Percentiles rank a stretch among this genome's conserved stretches.
Conservation (phyloP, 2,329 filamentous ascomycete species). For the Epichloe baconii region DNA sequence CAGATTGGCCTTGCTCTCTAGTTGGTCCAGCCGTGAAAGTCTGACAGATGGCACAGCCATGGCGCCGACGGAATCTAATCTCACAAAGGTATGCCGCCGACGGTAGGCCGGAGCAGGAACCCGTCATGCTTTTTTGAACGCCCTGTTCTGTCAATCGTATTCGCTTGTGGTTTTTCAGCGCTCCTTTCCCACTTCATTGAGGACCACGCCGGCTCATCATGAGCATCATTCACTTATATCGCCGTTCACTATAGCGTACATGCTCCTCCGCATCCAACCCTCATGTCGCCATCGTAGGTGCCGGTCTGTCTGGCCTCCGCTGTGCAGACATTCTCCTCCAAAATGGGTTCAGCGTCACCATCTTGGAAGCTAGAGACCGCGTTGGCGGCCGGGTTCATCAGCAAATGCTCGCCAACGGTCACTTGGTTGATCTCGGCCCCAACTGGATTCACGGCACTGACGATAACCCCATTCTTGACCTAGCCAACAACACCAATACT, state of each 20-base stretch:
- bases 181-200: background rate
- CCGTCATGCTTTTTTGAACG: background rate
- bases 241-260: constrained; percentile 9
- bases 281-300: constrained; percentile 55
- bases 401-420: constrained; percentile 32
- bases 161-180: background rate
- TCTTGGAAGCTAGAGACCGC: constrained; percentile 55
- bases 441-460: constrained; percentile 71
- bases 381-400: constrained; percentile 53
- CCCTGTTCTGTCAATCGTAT: background rate
- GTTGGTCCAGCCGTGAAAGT: constrained; percentile 19
- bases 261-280: constrained; percentile 20
- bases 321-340: constrained; percentile 55
- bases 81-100: constrained; percentile 21
- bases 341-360: constrained; percentile 52
- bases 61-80: constrained; percentile 18
- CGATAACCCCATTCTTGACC: constrained; percentile 55
- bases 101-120: background rate
- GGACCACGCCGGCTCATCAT: background rate
- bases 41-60: constrained; percentile 17
- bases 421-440: constrained; percentile 48
- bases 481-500: constrained; percentile 50
- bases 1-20: constrained; percentile 26
- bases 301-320: constrained; percentile 56
- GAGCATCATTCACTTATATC: background rate